Conservation (phyloP, 306 rosid genomes). For the Luffa aegyptiaca region DNA sequence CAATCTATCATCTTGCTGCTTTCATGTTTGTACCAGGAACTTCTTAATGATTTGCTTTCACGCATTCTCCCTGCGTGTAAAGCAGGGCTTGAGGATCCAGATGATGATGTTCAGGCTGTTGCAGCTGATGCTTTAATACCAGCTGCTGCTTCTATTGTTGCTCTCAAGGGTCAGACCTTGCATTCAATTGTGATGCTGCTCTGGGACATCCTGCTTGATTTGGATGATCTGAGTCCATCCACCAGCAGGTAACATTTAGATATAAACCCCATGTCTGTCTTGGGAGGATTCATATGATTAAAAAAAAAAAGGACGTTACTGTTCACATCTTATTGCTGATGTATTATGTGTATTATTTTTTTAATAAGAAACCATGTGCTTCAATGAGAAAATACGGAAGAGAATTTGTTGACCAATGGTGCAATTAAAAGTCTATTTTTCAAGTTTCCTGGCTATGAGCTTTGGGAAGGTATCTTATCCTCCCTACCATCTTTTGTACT, state of each 20-base stretch:
- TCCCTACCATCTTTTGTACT: not conserved
- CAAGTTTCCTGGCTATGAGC: not conserved
- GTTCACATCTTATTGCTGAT: not conserved
- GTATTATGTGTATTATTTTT: not conserved
- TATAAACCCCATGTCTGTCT: not conserved
- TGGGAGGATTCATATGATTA: not conserved
- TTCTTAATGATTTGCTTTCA: conserved; percentile 81
- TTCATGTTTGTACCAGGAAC: conserved; percentile 49
- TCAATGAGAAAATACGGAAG: not conserved
- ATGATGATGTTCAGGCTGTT: conserved; percentile 97
- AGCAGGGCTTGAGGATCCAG: conserved; percentile 92
- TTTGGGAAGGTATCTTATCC: not conserved
- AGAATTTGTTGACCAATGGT: not conserved
- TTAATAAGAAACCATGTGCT: not conserved
- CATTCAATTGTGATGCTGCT: conserved; percentile 84
- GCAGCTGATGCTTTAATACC: conserved; percentile 99
- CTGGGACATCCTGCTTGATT: conserved; percentile 94
- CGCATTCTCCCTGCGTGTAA: conserved; percentile 86
- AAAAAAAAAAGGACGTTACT: not conserved
- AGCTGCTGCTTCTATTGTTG: conserved; percentile 72
- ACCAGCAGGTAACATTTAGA: conserved; percentile 75
- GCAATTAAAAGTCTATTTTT: not conserved
- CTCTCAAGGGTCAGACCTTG: conserved; percentile 60
- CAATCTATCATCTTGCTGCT: conserved; percentile 15
- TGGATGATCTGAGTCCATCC: conserved; percentile 98